Evolutionary conservation across 257 asterid species (phyloP).

Genomic region (Rauvolfia tetraphylla): DNA sequence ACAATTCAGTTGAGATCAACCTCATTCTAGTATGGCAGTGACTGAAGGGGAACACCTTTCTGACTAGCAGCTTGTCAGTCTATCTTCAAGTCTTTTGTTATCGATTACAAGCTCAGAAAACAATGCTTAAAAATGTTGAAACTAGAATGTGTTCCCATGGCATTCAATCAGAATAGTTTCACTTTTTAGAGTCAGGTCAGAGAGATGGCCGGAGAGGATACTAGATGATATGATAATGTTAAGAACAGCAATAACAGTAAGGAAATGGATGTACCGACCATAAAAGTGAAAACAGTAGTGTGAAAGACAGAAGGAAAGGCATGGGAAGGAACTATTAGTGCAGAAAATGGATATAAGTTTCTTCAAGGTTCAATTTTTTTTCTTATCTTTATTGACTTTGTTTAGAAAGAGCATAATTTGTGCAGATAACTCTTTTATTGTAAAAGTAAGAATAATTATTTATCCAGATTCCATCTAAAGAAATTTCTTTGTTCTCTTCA

Average conservation of each 20-base stretch:
- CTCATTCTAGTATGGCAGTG: not conserved
- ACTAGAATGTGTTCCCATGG: not conserved
- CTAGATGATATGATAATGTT: not conserved
- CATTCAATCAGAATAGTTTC: not conserved
- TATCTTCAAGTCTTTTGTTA: not conserved
- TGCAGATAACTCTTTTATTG: not conserved
- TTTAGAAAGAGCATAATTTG: not conserved
- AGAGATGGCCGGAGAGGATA: not conserved
- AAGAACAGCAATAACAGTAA: not conserved
- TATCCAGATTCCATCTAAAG: not conserved
- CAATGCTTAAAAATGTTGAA: not conserved
- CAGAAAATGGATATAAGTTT: not conserved
- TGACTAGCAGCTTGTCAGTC: not conserved
- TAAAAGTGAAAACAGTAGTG: not conserved
- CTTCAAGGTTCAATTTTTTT: not conserved
- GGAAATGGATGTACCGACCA: not conserved
- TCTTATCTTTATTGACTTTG: not conserved
- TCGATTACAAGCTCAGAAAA: not conserved
- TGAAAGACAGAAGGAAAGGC: not conserved
- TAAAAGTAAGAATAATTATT: too few relatives aligned
- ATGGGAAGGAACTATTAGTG: not conserved
- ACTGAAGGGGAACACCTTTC: not conserved
- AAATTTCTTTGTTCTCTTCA: not conserved
- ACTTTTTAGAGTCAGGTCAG: not conserved
- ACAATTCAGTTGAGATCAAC: not conserved